Evolutionary conservation across 208 protist species (phyloP), one percentile per base, ranked within the genome.

Genomic region (Wallacemonas collosoma): DNA sequence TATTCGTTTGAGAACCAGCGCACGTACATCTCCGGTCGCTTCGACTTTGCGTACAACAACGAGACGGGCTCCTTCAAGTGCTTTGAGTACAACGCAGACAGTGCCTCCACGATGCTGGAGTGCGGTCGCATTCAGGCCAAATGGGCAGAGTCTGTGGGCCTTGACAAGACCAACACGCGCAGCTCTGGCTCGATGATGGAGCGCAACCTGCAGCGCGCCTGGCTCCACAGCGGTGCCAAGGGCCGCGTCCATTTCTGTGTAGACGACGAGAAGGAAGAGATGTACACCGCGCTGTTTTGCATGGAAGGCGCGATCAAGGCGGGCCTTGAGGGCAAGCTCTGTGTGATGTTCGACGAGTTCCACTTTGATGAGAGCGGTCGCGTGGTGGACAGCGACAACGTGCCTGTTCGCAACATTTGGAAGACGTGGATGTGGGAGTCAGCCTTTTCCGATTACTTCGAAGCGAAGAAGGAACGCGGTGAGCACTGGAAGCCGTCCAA

Each of bases 381-480:
- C 58, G 79, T 97, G 43, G 70, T 89, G 2, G 90, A 97, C 72
- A 69, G 77, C 58, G 93, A 97, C 63, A 79, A 82, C 55, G 79
- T 94, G 61, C 79, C 76, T 12, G 90, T 97, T 50, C 87, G 81
- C 39, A 80, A 83, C 43, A 80, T 97, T 9, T 97, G 93, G 91
- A 97, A 97, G 83, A 97, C 90, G 60, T 97, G 93, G 91, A 94
- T 93, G 88, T 97, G 93, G 93, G 88, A 97, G 75, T 86, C 83
- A 9, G 93, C 90, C 40, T 89, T 97, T 75, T 73, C 75, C 8
- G 90, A 95, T 81, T 87, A 90, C 71, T 75, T 83, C 43, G 73
- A 63, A 11, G 90, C 90, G 11, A 77, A 78, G 63, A 60, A 72
- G 61, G 83, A 93, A 77, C 87, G 90, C 9, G 89, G 90, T 17